These are phyloP conservation scores for Yarrowia keelungensis DNA, from an alignment of 805 yeast genomes.

Conservation along the genomic window DNA sequence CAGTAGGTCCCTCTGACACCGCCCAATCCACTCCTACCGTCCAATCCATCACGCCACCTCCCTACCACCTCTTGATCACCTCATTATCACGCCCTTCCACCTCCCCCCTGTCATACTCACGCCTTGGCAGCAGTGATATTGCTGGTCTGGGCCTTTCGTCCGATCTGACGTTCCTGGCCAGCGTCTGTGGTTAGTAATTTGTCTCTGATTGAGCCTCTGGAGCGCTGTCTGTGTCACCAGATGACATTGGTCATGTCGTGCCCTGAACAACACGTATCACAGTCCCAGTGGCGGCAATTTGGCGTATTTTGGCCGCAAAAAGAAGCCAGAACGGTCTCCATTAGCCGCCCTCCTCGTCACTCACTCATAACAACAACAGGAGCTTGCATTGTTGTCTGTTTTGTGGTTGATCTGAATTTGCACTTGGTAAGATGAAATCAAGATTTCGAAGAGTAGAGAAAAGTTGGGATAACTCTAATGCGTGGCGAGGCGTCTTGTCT, in stretches of 20 bases:
- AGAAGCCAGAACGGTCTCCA: neutral
- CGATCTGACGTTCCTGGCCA: constrained; percentile 89
- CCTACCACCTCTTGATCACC: too few species aligned
- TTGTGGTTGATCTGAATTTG: constrained; percentile 17
- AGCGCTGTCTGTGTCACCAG: neutral
- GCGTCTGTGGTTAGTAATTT: constrained; percentile 56
- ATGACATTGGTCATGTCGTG: neutral
- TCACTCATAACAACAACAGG: constrained; percentile 78
- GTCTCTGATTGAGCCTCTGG: neutral
- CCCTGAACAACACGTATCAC: neutral
- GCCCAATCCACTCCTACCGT: neutral
- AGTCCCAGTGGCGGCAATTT: neutral
- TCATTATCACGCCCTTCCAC: neutral
- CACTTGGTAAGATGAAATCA: constrained; percentile 1
- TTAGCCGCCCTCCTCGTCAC: constrained; percentile 41
- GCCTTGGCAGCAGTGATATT: constrained; percentile 99
- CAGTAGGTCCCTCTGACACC: too few species aligned
- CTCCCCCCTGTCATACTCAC: constrained; percentile 42
- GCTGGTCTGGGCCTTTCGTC: constrained; percentile 95
- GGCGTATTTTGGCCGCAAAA: neutral
- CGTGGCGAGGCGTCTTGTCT: constrained; percentile 19
- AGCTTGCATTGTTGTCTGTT: constrained; percentile 65
- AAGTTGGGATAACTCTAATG: constrained; percentile 36
- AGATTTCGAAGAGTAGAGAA: constrained; percentile 37
- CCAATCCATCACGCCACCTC: neutral